Evolutionary conservation across 768 basidiomycete species (phyloP), one percentile per base, ranked within the genome.

Genomic region (Tylopilus sp.): DNA sequence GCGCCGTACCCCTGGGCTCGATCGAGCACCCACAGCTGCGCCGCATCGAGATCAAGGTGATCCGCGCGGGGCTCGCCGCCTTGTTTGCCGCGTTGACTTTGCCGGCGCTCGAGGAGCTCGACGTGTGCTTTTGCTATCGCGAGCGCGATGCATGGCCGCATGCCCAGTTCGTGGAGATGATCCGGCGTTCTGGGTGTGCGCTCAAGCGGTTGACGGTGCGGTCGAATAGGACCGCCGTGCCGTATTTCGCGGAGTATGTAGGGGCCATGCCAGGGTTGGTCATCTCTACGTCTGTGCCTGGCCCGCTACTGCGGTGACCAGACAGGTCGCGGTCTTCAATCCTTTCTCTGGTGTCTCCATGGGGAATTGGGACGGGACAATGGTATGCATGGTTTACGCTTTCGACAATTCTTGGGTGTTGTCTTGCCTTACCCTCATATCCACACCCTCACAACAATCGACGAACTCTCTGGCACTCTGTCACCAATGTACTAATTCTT

Each of bases 61-160:
- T 66, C 24, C 60, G 61, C 13, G 62, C 60, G 4, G 64, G 66
- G 25, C 57, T 70, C 7, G 62, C 54, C 28, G 21, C 16, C 2
- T 36, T 70, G 11, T 62, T 70, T 3, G 30, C 25, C 31, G 53
- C 53, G 1, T 55, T 70, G 28, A 56, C 58, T 0, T 44, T 70
- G 26, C 68, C 68, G 13, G 60, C 57, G 12, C 61, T 70, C 24
- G 65, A 70, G 19, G 70, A 71, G 25, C 56, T 70, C 25, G 68
- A 71, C 21, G 42, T 70, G 7, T 67, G 63, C 24, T 70, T 71
- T 40, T 69, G 65, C 22, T 65, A 58, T 36, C 63, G 63, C 11
- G 69, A 67, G 30, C 60, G 60, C 28, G 59, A 70, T 19, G 25
- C 40, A 4, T 70, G 68, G 68, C 68, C 68, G 1, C 68, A 70